Base-by-base conservation (phyloP, 148 eudicot species). In the Cornus suecica region DNA sequence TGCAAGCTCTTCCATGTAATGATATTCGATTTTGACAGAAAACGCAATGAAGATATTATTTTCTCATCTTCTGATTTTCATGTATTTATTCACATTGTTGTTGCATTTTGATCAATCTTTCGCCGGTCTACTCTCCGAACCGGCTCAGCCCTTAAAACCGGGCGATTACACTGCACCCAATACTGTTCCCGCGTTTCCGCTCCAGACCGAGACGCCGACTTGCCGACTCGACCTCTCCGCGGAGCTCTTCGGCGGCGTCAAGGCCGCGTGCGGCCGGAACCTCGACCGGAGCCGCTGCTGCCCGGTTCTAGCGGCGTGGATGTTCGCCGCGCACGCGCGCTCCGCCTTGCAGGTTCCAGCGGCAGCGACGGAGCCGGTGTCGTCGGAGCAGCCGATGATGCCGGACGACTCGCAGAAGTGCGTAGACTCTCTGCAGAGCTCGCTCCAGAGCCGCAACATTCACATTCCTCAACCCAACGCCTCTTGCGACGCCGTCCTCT, bases 401-500 rank as follows among this genome's bases (percentile, higher is more conserved):
- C 98, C 98, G 9, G 98, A 94, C 62, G 94, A 94, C 84, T 89
- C 95, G 23, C 98, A 94, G 83, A 85, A 84, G 72, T 94, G 98
- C 48, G 98, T 94, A 4, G 83, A 87, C 88, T 89, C 98, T 41
- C 88, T 94, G 0, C 95, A 94, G 69, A 80, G 31, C 82, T 86
- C 98, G 64, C 75, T 94, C 11, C 64, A 29, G 26, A 80, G 83
- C 56, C 83, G 92, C 1, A 85, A 87, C 79, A 90, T 94, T 1
- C 87, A 78, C 28, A 74, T 94, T 8, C 83, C 94, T 0, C 95
- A 92, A 78, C 90, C 94, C 0, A 94, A 94, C 61, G 73, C 87
- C 0, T 65, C 95, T 2, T 94, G 98, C 82, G 98, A 94, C 82
- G 83, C 97, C 27, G 84, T 92, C 20, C 58, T 94, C 72, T 94